These are phyloP conservation scores for Cladosporium sp. DNA, from an alignment of 2,329 filamentous ascomycete species.

Conservation along the genomic window DNA sequence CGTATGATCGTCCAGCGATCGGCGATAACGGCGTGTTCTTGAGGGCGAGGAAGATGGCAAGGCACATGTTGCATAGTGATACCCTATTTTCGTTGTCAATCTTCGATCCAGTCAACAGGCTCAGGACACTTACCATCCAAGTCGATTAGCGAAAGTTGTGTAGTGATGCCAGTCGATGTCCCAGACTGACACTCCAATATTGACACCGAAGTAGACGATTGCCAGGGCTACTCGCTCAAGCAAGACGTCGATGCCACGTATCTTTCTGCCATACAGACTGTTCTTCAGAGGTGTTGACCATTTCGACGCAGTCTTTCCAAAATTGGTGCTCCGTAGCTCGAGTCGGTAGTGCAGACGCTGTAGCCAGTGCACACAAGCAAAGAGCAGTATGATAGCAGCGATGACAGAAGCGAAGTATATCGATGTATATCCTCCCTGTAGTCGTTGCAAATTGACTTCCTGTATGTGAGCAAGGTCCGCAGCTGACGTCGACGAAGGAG, in stretches of 20 bases:
- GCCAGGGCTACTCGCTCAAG: slow-evolving; percentile 15
- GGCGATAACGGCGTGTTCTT: slow-evolving; percentile 34
- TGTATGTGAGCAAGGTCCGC: slow-evolving; percentile 16
- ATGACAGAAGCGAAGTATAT: slow-evolving; percentile 26
- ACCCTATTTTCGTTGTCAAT: slow-evolving; percentile 23
- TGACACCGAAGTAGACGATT: slow-evolving; percentile 21
- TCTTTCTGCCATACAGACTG: neutral
- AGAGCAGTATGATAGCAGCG: slow-evolving; percentile 23
- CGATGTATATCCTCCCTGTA: slow-evolving; percentile 21
- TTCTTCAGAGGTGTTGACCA: neutral
- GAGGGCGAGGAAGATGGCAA: slow-evolving; percentile 31
- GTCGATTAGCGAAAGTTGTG: slow-evolving; percentile 30
- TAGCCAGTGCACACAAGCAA: slow-evolving; percentile 26
- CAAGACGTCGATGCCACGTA: neutral
- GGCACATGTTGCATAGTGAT: slow-evolving; percentile 30
- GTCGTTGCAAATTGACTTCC: slow-evolving; percentile 14
- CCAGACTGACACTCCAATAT: slow-evolving; percentile 21
- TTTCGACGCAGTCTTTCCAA: neutral
- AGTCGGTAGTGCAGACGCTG: slow-evolving; percentile 9
- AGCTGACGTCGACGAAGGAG: slow-evolving; percentile 11
- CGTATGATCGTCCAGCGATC: slow-evolving; percentile 30
- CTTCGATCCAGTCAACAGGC: neutral
- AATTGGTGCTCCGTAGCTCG: neutral
- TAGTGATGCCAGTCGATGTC: slow-evolving; percentile 22
- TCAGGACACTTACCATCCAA: slow-evolving; percentile 29